Percentiles rank a stretch among this genome's conserved stretches.
Conservation (phyloP, 2,329 filamentous ascomycete species). For the Chaetomium strumarium region DNA sequence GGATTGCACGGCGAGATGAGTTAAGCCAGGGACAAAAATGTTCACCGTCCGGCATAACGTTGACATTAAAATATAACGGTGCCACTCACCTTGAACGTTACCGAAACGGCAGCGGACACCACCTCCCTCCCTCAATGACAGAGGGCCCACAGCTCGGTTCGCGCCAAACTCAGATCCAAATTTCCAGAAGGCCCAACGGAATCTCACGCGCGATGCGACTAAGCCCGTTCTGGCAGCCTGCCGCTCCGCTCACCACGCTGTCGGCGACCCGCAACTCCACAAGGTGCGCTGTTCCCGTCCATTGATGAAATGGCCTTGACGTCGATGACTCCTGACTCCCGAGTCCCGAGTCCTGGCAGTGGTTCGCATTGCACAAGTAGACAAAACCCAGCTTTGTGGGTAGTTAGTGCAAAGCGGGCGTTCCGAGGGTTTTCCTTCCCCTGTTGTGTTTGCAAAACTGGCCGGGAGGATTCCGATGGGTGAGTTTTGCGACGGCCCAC, state of each 20-base stretch:
- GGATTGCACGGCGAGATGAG: not conserved
- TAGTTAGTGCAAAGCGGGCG: too few species aligned
- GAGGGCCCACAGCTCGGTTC: conserved; percentile 9
- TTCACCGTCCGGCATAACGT: not conserved
- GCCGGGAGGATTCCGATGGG: not conserved
- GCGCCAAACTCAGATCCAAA: conserved; percentile 19
- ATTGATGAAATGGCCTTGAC: not conserved
- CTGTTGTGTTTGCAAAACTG: not conserved
- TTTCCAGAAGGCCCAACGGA: conserved; percentile 23
- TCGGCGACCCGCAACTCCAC: conserved; percentile 8
- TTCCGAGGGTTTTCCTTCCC: too few species aligned
- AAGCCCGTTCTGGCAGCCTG: conserved; percentile 12
- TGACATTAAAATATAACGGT: not conserved
- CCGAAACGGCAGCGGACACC: conserved; percentile 10
- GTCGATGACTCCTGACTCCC: not conserved
- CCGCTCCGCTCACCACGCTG: not conserved
- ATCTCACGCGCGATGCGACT: conserved; percentile 19
- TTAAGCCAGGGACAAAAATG: not conserved
- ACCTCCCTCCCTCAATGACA: not conserved
- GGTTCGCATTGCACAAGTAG: not conserved
- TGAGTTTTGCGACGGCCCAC: not conserved
- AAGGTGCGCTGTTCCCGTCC: not conserved
- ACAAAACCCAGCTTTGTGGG: too few species aligned
- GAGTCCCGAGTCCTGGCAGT: not conserved
- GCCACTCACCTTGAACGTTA: not conserved